phyloP scores from a whole-genome alignment of 116 monocot species.

The Cymodocea nodosa region DNA sequence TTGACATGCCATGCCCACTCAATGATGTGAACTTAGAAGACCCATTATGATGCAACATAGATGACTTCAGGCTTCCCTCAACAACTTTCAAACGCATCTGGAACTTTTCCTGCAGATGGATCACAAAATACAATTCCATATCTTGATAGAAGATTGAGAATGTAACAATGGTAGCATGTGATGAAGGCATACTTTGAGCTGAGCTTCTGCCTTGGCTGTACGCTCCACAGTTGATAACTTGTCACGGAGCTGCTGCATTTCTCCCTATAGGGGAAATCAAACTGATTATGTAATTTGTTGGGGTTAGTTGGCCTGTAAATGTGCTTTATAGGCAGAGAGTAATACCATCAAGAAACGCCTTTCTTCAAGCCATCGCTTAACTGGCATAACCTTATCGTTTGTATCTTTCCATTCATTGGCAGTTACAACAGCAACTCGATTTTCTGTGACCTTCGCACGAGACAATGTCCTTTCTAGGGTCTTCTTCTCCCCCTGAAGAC shows the following conservation, averaged over 20 bases:
- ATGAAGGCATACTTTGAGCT: constrained; percentile 46
- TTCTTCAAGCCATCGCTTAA: constrained; percentile 84
- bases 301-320: neutral
- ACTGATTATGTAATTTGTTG: neutral
- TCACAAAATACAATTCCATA: too few relatives aligned
- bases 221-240: constrained; percentile 56
- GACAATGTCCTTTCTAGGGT: constrained; percentile 73
- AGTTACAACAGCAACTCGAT: constrained; percentile 53
- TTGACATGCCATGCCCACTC: too few relatives aligned
- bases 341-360: constrained; percentile 34
- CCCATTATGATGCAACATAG: constrained; percentile 18
- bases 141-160: too few relatives aligned
- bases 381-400: constrained; percentile 78
- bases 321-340: neutral
- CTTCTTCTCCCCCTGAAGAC: constrained; percentile 56
- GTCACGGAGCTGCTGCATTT: constrained; percentile 86
- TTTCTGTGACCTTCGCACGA: constrained; percentile 77
- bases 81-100: constrained; percentile 62
- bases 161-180: neutral
- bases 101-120: constrained; percentile 61
- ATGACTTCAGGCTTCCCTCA: constrained; percentile 62
- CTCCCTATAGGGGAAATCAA: constrained; percentile 39
- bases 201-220: constrained; percentile 56
- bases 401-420: constrained; percentile 90
- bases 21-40: constrained; percentile 32